Evolutionary conservation across 257 asterid species (phyloP), one percentile per base, ranked within the genome.

Genomic region (Solanum pimpinellifolium): DNA sequence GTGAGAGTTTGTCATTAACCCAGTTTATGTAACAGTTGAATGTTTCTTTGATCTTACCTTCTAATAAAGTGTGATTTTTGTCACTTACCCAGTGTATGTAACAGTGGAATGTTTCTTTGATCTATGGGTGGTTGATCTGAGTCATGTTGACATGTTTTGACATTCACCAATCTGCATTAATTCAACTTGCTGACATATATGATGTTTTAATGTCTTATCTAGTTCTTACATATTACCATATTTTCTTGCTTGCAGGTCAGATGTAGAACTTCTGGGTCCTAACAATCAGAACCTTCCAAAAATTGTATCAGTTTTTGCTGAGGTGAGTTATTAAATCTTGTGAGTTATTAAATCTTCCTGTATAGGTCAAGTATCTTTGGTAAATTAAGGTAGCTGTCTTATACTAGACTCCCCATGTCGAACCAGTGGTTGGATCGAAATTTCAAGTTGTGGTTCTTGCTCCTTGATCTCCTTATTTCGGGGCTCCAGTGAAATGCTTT

Each of bases 291-390:
- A 95, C 89, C 98, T 97, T 86, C 97, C 99, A 3, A 97, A 97
- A 91, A 95, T 97, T 86, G 99, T 97, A 33, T 92, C 95, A 27
- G 98, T 97, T 42, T 97, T 97, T 91, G 98, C 99, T 21, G 99
- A 97, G 99, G 99, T 97, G 87, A 87, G 98, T 89, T 73, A 70
- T 7, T 60, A 69, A 27, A 46, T 14, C 83, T 69, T 78, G 99
- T 97, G 87, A 87, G 98, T 89, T 73, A 70, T 7, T 60, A 69
- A 27, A 47, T 14, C 83, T 69, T 78, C 41, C 46, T 70, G 73
- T 76, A 23, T 35, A 80, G 65, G 42, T 25, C 35, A 21, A 46
- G 27, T 80, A 80, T 29, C 56, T 78, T 37, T 39, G 82, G 75
- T 39, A 56, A 16, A 11, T 56, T 65, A 20, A 74, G 18, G 10